Evolutionary conservation across 75 land plant genomes (phyloP), one percentile per base, ranked within the genome.

Genomic region (Pinus taeda): DNA sequence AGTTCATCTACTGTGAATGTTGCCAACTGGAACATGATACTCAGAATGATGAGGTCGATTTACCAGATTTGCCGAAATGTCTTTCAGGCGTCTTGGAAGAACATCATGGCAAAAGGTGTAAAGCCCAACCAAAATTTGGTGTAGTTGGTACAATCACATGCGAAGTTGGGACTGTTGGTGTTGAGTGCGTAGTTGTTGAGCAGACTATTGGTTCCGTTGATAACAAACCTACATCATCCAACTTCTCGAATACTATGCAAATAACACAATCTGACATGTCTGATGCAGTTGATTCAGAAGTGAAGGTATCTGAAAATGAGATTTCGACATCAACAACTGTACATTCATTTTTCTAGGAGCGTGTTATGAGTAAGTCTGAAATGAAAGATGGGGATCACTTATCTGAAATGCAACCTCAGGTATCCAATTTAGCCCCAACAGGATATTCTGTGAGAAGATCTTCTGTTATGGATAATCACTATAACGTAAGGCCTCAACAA

Each of bases 131-230:
- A n/a, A n/a, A n/a, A n/a, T n/a, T n/a, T n/a, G 78, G 83, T 74
- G 75, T 80, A 20, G 83, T 84, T 17, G 89, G 91, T 36, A 59
- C 86, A 22, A 84, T 79, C 37, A 86, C 81, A 60, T 87, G 81
- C 67, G 88, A 83, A 70, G 76, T 87, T 20, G 93, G 87, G 55
- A 81, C 77, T n/a, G 75, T 85, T 15, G 93, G 85, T 57, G 83
- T 57, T 33, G 86, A 90, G 26, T 75, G 86, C 6, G 55, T 74
- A 33, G 56, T 74, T 60, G 79, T n/a, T 65, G 90, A 84, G 21
- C 73, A 53, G 62, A 76, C 77, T 65, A 39, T 22, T 69, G 20
- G 21, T 67, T 67, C 59, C 29, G 17, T 65, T 37, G 85, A 83
- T 57, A 75, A 13, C 24, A 75, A 75, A 63, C 21, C 45, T 36